Evolutionary conservation across 1,284 basidiomycete species (phyloP), one percentile per base, ranked within the genome.

Genomic region (Sphaerobolus stellatus): DNA sequence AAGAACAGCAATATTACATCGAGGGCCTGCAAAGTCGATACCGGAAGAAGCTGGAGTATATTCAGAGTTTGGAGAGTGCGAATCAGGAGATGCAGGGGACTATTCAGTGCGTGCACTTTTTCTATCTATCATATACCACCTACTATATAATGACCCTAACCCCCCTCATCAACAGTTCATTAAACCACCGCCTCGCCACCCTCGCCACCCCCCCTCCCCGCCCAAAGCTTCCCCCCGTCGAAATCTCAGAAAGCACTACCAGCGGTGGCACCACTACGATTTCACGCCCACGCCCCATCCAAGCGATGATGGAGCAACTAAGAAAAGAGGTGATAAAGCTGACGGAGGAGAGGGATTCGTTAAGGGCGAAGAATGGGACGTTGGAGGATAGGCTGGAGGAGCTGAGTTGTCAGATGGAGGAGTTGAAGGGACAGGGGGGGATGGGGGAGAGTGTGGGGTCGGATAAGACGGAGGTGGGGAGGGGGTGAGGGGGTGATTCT

Each of bases 351-450:
- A 84, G 84, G 57, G 68, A 70, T 38, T 75, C 71, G 54, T 62
- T 90, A 48, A 72, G 74, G 28, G 79, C 80, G 25, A 79, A 86
- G 59, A 88, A 88, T 55, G 68, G 68, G 5, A 75, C 81, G 18
- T 62, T 87, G 58, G 76, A 75, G 53, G 83, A 86, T 25, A 81
- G 86, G 62, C 68, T 87, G 41, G 85, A 89, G 58, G 88, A 91
- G 63, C 68, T 89, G 69, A 79, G 77, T n/a, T n/a, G n/a, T n/a
- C n/a, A n/a, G n/a, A n/a, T n/a, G n/a, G n/a, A n/a, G n/a, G n/a
- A n/a, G n/a, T n/a, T n/a, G n/a, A n/a, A n/a, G n/a, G n/a, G n/a
- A n/a, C n/a, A n/a, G n/a, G n/a, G n/a, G n/a, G n/a, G n/a, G n/a
- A n/a, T n/a, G n/a, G n/a, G n/a, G n/a, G n/a, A n/a, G n/a, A n/a